These are phyloP conservation scores for Calendula officinalis DNA, from an alignment of 129 eudicot genomes.

Conservation along the genomic window DNA sequence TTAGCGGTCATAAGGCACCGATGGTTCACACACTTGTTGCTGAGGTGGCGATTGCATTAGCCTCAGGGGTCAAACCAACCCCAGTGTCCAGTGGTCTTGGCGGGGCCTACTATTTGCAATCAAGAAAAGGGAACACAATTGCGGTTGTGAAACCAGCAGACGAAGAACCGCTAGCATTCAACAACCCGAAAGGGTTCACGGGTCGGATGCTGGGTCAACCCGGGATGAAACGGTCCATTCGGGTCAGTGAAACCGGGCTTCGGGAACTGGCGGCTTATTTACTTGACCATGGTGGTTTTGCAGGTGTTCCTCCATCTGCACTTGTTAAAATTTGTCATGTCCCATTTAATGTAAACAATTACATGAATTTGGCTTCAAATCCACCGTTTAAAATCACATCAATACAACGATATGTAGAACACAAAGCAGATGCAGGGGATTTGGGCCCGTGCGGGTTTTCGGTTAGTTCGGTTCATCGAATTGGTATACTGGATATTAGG, in stretches of 20 bases:
- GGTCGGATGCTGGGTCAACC: constrained; percentile 94
- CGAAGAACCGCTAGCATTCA: constrained; percentile 90
- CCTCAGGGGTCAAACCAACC: constrained; percentile 66
- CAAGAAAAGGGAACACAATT: constrained; percentile 51
- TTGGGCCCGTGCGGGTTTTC: constrained; percentile 89
- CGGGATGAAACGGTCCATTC: constrained; percentile 77
- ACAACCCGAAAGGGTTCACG: constrained; percentile 85
- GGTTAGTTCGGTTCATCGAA: constrained; percentile 66
- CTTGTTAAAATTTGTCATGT: constrained; percentile 70
- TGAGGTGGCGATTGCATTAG: constrained; percentile 90
- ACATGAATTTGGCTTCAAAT: constrained; percentile 20
- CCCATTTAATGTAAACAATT: constrained; percentile 47
- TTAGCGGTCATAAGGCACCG: constrained; percentile 68
- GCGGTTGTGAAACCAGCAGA: constrained; percentile 95
- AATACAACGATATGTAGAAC: constrained; percentile 69
- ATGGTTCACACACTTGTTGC: constrained; percentile 74
- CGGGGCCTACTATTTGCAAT: constrained; percentile 71
- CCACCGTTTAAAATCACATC: constrained; percentile 74
- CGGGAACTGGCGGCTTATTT: constrained; percentile 93
- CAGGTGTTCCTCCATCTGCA: constrained; percentile 94
- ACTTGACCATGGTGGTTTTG: constrained; percentile 88
- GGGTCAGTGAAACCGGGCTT: constrained; percentile 80
- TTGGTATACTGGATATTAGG: constrained; percentile 81
- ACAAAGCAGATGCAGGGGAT: constrained; percentile 87
- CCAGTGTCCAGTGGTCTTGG: constrained; percentile 83